Conservation (phyloP, 73 alveolate genomes). For the Paraurostyla sp. region DNA sequence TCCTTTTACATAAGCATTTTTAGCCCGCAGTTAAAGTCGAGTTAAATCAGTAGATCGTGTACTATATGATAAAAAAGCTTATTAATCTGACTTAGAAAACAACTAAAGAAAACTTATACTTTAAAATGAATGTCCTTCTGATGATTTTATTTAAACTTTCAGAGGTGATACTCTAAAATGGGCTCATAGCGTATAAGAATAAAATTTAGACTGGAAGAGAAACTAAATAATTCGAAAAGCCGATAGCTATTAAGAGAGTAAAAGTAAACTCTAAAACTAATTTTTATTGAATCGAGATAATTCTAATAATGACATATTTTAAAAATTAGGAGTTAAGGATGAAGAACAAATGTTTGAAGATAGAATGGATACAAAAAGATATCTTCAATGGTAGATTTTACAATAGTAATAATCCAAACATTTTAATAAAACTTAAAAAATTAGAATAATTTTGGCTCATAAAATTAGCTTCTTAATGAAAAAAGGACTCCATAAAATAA, state of each 20-base stretch:
- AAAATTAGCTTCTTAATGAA: too few relatives aligned
- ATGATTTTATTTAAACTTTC: slow-evolving; percentile 24
- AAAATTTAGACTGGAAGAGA: not conserved
- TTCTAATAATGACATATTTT: too few relatives aligned
- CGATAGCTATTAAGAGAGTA: not conserved
- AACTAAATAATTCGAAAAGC: not conserved
- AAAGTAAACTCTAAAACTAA: too few relatives aligned
- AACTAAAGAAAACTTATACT: not conserved
- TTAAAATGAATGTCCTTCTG: slow-evolving; percentile 1
- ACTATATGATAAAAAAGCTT: not conserved
- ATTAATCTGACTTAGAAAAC: not conserved
- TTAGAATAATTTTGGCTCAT: too few relatives aligned
- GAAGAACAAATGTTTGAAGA: too few relatives aligned
- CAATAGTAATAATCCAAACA: too few relatives aligned
- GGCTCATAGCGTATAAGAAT: not conserved
- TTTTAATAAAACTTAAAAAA: too few relatives aligned
- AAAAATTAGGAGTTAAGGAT: too few relatives aligned
- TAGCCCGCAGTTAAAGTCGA: not conserved
- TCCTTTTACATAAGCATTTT: slow-evolving; percentile 10
- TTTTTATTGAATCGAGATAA: too few relatives aligned
- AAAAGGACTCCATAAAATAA: too few relatives aligned
- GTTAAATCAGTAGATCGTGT: slow-evolving; percentile 27
- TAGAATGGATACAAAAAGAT: too few relatives aligned
- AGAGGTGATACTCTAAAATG: slow-evolving; percentile 41
- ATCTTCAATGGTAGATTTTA: too few relatives aligned